These are phyloP conservation scores for Fabrea salina DNA, from an alignment of 169 alveolate species.

Conservation along the genomic window DNA sequence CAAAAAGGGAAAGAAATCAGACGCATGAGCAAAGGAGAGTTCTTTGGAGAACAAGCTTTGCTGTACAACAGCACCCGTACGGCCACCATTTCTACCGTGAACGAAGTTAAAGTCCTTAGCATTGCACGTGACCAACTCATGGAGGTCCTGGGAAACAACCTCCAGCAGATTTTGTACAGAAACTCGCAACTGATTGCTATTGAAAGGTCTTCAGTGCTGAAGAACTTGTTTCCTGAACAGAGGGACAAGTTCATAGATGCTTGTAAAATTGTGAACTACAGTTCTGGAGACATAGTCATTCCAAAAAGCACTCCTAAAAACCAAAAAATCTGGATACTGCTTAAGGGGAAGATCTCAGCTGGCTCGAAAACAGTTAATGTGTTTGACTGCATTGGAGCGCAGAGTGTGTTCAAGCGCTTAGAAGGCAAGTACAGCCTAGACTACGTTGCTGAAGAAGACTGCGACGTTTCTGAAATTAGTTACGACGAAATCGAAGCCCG, in stretches of 20 bases:
- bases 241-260: background rate
- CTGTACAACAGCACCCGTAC: slow-evolving; percentile 39
- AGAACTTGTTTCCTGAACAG: background rate
- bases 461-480: background rate
- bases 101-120: slow-evolving; percentile 44
- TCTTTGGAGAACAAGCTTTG: slow-evolving; percentile 64
- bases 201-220: background rate
- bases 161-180: slow-evolving; percentile 3
- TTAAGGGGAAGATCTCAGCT: slow-evolving; percentile 24
- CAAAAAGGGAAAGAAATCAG: slow-evolving; percentile 40
- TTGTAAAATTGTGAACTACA: background rate
- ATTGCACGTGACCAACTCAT: slow-evolving; percentile 36
- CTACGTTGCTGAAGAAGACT: background rate
- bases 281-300: background rate
- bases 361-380: background rate
- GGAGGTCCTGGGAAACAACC: slow-evolving; percentile 36
- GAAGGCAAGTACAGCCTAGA: background rate
- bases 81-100: slow-evolving; percentile 52
- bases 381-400: background rate
- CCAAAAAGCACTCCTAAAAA: slow-evolving; percentile 14
- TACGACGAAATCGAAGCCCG: background rate
- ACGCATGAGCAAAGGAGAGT: slow-evolving; percentile 52
- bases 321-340: background rate
- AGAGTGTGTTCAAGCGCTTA: background rate
- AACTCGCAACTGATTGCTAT: slow-evolving; percentile 13